phyloP scores from a whole-genome alignment of 1,139 yeast species.

The Magnusiomyces clavatus region DNA sequence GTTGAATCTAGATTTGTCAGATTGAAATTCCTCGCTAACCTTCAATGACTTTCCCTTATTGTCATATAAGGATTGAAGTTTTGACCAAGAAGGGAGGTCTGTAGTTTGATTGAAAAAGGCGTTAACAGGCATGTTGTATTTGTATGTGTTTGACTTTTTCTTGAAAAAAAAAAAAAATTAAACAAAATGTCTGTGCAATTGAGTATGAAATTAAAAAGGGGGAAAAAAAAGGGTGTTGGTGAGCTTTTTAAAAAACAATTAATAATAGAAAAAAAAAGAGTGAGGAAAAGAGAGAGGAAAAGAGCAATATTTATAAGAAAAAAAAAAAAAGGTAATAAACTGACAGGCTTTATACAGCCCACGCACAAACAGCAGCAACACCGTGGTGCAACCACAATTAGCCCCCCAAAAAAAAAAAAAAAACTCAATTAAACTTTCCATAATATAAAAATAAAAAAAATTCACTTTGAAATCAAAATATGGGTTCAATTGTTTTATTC shows the following conservation, averaged over 20 bases:
- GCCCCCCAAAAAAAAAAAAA: too few relatives aligned
- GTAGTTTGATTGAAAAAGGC: conserved; percentile 57
- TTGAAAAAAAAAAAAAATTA: too few relatives aligned
- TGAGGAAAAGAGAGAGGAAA: not conserved
- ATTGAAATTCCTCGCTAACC: conserved; percentile 67
- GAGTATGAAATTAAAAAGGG: not conserved
- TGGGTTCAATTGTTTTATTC: too few relatives aligned
- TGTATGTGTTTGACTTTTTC: not conserved
- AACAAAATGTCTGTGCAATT: not conserved
- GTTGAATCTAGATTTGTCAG: conserved; percentile 65
- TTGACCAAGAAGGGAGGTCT: conserved; percentile 79
- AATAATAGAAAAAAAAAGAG: not conserved
- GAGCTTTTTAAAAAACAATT: not conserved
- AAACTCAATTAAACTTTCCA: too few relatives aligned
- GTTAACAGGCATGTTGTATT: conserved; percentile 25
- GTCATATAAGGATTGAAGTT: conserved; percentile 64
- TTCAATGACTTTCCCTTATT: conserved; percentile 58
- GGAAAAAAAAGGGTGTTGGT: not conserved
- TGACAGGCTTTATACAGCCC: not conserved
- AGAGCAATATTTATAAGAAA: not conserved
- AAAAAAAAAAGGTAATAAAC: not conserved
- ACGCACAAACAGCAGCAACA: too few relatives aligned
- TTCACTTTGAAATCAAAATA: too few relatives aligned
- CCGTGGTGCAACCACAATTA: too few relatives aligned
- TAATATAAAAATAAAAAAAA: too few relatives aligned